Percentiles rank a stretch among this genome's conserved stretches.
phyloP scores from a whole-genome alignment of 2,329 filamentous ascomycete genomes.

The Fusarium dimerum region DNA sequence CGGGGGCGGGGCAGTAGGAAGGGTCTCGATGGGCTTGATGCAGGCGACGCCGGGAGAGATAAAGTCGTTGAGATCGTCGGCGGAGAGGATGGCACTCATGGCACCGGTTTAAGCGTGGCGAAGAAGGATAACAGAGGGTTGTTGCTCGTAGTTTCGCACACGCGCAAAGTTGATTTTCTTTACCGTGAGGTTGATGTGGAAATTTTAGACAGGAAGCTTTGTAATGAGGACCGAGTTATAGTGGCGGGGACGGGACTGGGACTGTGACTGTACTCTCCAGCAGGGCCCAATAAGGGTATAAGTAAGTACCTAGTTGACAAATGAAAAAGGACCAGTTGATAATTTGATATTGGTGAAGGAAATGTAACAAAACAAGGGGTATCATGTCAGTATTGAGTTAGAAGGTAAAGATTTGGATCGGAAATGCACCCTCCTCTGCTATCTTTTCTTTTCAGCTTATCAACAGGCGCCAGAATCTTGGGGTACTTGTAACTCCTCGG shows the following conservation, averaged over 20 bases:
- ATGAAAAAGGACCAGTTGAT: not conserved
- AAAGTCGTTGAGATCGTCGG: constrained; percentile 98
- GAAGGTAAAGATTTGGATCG: not conserved
- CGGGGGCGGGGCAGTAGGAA: constrained; percentile 60
- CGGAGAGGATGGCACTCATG: constrained; percentile 97
- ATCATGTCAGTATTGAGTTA: not conserved
- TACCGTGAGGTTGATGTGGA: not conserved
- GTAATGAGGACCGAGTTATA: not conserved
- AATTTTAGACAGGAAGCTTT: not conserved
- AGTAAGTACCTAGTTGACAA: not conserved
- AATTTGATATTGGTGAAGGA: no score
- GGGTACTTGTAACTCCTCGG: constrained; percentile 23
- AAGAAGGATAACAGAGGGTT: not conserved
- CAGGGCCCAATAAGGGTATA: not conserved
- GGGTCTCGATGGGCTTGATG: constrained; percentile 94
- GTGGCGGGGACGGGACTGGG: not conserved
- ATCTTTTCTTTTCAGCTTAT: constrained; percentile 1
- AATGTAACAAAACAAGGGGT: no score
- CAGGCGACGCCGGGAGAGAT: constrained; percentile 97
- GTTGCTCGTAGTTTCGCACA: constrained; percentile 2
- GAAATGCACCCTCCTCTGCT: not conserved
- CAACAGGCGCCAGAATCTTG: not conserved
- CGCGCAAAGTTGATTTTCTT: not conserved
- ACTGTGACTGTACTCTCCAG: not conserved
- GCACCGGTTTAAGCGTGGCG: constrained; percentile 28